Evolutionary conservation across 108 stramenopile genomes (phyloP), one percentile per base, ranked within the genome.

Genomic region (Heterococcus sp.): DNA sequence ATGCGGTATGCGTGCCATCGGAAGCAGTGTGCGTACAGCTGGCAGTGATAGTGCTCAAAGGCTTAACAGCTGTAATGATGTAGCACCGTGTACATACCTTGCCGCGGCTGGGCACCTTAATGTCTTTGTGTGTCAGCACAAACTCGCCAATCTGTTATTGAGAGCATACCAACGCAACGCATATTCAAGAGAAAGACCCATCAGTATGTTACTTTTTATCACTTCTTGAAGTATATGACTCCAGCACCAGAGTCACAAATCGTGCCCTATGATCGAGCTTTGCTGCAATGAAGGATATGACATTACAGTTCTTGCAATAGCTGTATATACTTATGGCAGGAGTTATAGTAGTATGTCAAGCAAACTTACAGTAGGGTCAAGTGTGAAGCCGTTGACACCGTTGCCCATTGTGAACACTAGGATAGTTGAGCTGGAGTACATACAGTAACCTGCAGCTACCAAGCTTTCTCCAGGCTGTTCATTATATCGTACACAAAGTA

Each of bases 351-450:
- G n/a, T n/a, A n/a, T n/a, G n/a, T n/a, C n/a, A n/a, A n/a, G 46
- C 46, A 14, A 14, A 58, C 46, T 58, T 14, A 58, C 46, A 8
- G 46, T 58, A 69, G 66, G 85, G 72, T 88, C 89, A 72, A 87
- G 78, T 35, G 90, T 90, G 68, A 88, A 83, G 3, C 85, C 89
- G 66, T 89, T 86, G 8, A 89, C 87, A 33, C 88, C 88, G 29
- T 79, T 71, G 35, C 88, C 88, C 34, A 95, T 78, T 46, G 94
- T 93, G 69, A 95, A 91, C 72, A 94, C 86, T 26, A 95, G 89
- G 34, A 94, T 94, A 37, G 94, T 94, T 63, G 93, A 90, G 33
- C 94, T 94, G 32, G 94, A 94, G 80, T 96, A 96, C 84, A 96
- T 38, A 38, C 92, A 91, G 34, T 95, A 93, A 37, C 90, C 88